Conservation (phyloP, 2,329 filamentous ascomycete genomes). For the Celoporthe dispersa region DNA sequence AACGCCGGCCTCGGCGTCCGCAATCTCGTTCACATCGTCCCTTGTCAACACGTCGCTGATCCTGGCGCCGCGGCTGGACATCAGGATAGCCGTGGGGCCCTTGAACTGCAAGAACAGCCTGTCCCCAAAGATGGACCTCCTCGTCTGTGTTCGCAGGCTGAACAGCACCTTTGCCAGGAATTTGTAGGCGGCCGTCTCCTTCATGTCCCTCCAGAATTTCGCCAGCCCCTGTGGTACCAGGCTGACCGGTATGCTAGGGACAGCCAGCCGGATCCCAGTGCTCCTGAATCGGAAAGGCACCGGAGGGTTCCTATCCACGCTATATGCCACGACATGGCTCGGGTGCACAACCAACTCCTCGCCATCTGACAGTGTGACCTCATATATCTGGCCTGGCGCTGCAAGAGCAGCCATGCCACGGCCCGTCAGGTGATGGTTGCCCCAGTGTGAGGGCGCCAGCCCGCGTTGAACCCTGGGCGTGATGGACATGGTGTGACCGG, state of each 20-base stretch:
- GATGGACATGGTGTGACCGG: conserved; percentile 80
- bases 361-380: conserved; percentile 76
- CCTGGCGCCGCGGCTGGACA: conserved; percentile 84
- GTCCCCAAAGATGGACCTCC: conserved; percentile 91
- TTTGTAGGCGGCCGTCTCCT: conserved; percentile 74
- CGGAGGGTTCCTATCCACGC: conserved; percentile 73
- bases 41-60: conserved; percentile 77
- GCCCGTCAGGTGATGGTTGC: conserved; percentile 85
- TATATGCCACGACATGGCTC: conserved; percentile 89
- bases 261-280: conserved; percentile 76
- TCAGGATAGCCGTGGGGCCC: conserved; percentile 81
- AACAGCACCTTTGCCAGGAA: conserved; percentile 67
- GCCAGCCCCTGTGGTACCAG: conserved; percentile 64
- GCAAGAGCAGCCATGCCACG: conserved; percentile 84
- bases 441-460: conserved; percentile 86
- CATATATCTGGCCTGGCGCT: conserved; percentile 87
- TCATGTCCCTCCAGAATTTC: conserved; percentile 75
- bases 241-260: conserved; percentile 68
- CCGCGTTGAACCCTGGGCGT: conserved; percentile 75
- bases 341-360: conserved; percentile 94
- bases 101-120: conserved; percentile 88
- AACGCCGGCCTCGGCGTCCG: conserved; percentile 75
- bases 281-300: conserved; percentile 84
- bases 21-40: conserved; percentile 87
- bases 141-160: conserved; percentile 73